Percentiles rank a stretch among this genome's conserved stretches.
Evolutionary conservation across 208 protist species (phyloP).

Genomic region (Leishmania braziliensis): DNA sequence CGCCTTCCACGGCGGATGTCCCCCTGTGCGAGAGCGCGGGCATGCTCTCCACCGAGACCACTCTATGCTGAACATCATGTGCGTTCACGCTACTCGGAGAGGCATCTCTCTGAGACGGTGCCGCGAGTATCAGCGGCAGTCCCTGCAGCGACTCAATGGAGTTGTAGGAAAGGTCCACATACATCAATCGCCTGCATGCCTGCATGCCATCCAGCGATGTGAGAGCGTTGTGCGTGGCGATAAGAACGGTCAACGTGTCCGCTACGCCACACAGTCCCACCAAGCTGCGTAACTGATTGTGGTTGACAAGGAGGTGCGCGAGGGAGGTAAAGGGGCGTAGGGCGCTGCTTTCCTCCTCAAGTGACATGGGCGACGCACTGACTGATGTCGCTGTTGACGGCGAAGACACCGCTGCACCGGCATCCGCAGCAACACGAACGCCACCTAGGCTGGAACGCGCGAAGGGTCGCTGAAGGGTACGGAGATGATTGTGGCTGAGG

Average conservation of each 20-base stretch:
- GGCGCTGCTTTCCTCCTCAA: conserved; percentile 23
- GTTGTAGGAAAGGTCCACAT: conserved; percentile 45
- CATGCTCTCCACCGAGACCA: not conserved
- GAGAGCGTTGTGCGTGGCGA: conserved; percentile 39
- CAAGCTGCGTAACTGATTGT: conserved; percentile 35
- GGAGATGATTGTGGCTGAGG: conserved; percentile 33
- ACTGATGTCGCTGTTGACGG: not conserved
- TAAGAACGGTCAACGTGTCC: conserved; percentile 33
- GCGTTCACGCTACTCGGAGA: not conserved
- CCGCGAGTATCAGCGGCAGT: conserved; percentile 13
- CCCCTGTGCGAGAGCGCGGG: not conserved
- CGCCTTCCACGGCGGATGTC: not conserved
- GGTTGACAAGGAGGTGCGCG: conserved; percentile 16
- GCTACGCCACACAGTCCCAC: conserved; percentile 23
- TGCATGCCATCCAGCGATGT: conserved; percentile 33
- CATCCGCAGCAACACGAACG: not conserved
- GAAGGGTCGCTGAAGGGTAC: conserved; percentile 31
- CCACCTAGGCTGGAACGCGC: not conserved
- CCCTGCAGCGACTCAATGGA: conserved; percentile 28
- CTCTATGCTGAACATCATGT: not conserved
- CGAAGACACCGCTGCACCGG: not conserved
- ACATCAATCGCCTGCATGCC: conserved; percentile 24
- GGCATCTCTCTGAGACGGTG: not conserved
- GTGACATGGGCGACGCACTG: not conserved
- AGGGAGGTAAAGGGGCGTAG: conserved; percentile 23